phyloP scores from a whole-genome alignment of 2,329 filamentous ascomycete species.

The Chrysosporium queenslandicum region DNA sequence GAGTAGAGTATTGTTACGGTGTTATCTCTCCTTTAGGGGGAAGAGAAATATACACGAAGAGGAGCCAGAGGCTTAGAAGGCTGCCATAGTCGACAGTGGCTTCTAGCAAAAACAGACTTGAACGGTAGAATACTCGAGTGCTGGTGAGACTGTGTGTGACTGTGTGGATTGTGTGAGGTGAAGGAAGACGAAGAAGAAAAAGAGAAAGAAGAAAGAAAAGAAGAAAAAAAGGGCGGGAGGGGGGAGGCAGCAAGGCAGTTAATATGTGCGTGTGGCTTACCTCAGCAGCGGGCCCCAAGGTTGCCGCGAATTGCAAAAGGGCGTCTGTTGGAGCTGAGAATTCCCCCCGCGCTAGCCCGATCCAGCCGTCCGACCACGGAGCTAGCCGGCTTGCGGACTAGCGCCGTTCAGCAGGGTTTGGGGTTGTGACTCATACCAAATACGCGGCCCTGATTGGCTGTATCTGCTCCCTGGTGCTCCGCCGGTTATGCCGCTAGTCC shows the following conservation, averaged over 20 bases:
- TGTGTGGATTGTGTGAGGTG: conserved; percentile 7
- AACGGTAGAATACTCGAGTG: not conserved
- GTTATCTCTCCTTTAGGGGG: conserved; percentile 19
- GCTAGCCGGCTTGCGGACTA: conserved; percentile 9
- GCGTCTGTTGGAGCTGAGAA: not conserved
- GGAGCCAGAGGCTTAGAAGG: conserved; percentile 30
- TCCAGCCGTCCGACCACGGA: conserved; percentile 17
- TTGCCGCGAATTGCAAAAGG: not conserved
- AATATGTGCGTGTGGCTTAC: conserved; percentile 19
- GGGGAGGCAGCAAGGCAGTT: conserved; percentile 30
- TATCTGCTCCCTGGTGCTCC: not conserved
- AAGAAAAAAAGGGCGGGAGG: not conserved
- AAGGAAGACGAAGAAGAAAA: conserved; percentile 14
- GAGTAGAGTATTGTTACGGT: conserved; percentile 34
- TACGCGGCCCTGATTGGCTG: conserved; percentile 22
- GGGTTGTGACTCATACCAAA: conserved; percentile 30
- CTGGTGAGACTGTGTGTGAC: conserved; percentile 7
- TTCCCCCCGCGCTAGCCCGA: conserved; percentile 17
- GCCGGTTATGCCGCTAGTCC: too few relatives aligned
- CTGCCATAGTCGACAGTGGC: conserved; percentile 26
- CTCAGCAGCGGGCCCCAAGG: conserved; percentile 17
- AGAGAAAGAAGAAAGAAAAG: conserved; percentile 18
- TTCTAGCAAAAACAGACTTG: not conserved
- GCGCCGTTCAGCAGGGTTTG: not conserved
- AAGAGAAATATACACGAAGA: conserved; percentile 29